Conservation (phyloP, 2,329 filamentous ascomycete species). For the Blastomyces parvus region DNA sequence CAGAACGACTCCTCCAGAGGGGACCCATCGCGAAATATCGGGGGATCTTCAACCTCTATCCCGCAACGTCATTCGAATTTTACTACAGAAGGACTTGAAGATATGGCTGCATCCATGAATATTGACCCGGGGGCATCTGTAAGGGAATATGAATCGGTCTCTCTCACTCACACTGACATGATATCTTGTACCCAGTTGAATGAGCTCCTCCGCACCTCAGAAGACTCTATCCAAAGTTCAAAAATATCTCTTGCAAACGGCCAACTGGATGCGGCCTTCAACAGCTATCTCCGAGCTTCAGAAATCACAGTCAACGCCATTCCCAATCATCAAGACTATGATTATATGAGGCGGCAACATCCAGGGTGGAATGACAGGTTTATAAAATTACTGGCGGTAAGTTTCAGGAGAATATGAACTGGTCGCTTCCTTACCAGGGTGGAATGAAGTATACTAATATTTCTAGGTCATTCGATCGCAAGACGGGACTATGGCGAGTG, state of each 20-base stretch:
- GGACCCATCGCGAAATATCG: neutral
- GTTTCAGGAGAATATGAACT: conserved; percentile 20
- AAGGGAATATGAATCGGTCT: neutral
- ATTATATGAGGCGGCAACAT: conserved; percentile 50
- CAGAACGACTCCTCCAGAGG: neutral
- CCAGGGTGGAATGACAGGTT: conserved; percentile 43
- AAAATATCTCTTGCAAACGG: conserved; percentile 25
- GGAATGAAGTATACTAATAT: neutral
- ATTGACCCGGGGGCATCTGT: conserved; percentile 14
- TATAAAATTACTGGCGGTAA: conserved; percentile 50
- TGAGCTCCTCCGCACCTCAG: conserved; percentile 27
- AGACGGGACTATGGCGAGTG: conserved; percentile 34
- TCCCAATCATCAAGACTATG: conserved; percentile 65
- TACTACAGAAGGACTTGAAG: conserved; percentile 3
- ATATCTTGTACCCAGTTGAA: conserved; percentile 22
- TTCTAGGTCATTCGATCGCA: conserved; percentile 23
- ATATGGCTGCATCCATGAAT: conserved; percentile 13
- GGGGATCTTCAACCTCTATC: neutral
- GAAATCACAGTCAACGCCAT: conserved; percentile 70
- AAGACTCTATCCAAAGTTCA: conserved; percentile 29
- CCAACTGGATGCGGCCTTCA: conserved; percentile 61
- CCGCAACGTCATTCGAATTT: neutral
- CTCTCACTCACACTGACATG: neutral
- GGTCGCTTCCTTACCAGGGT: neutral
- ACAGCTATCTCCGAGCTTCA: conserved; percentile 74